Percentiles rank a stretch among this genome's conserved stretches.
These are phyloP conservation scores for Coemansia sp. DNA, from an alignment of 192 early-diverging fungal genomes.

Conservation along the genomic window DNA sequence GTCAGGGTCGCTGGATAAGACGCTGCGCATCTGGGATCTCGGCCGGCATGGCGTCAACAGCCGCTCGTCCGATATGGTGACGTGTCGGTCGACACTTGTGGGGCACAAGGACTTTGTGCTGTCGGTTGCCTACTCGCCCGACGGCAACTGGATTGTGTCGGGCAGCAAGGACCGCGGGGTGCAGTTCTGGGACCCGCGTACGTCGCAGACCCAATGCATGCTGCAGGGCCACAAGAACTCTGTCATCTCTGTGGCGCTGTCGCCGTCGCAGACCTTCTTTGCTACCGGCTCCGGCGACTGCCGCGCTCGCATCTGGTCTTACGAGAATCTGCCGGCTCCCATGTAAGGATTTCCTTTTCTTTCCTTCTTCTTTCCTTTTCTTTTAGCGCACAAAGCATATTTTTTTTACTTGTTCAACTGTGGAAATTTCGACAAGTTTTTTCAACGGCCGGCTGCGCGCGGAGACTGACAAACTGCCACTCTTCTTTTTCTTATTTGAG, in stretches of 20 bases:
- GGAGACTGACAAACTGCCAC: no score
- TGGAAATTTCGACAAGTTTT: no score
- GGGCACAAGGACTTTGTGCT: conserved; percentile 97
- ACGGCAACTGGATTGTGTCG: conserved; percentile 87
- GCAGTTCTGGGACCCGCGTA: conserved; percentile 89
- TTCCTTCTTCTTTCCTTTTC: background rate
- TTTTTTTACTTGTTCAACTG: background rate
- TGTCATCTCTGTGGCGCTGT: conserved; percentile 90
- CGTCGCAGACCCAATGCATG: conserved; percentile 72
- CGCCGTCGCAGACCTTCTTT: conserved; percentile 78
- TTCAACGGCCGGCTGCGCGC: no score
- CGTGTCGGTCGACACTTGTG: conserved; percentile 38
- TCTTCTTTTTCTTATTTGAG: no score
- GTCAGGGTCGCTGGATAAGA: conserved; percentile 89
- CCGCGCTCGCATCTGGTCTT: conserved; percentile 89
- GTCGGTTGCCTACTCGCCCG: conserved; percentile 82
- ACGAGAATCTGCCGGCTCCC: conserved; percentile 45
- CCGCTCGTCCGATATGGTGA: conserved; percentile 31
- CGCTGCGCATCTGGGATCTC: conserved; percentile 90
- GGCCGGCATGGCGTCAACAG: conserved; percentile 39
- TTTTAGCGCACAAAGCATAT: conserved; percentile 1
- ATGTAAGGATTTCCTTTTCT: conserved; percentile 10
- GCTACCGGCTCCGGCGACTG: conserved; percentile 97
- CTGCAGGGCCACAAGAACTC: conserved; percentile 96
- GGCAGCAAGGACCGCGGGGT: conserved; percentile 92